Base-by-base conservation (phyloP, 208 protist genomes). In the Leishmania tarentolae region DNA sequence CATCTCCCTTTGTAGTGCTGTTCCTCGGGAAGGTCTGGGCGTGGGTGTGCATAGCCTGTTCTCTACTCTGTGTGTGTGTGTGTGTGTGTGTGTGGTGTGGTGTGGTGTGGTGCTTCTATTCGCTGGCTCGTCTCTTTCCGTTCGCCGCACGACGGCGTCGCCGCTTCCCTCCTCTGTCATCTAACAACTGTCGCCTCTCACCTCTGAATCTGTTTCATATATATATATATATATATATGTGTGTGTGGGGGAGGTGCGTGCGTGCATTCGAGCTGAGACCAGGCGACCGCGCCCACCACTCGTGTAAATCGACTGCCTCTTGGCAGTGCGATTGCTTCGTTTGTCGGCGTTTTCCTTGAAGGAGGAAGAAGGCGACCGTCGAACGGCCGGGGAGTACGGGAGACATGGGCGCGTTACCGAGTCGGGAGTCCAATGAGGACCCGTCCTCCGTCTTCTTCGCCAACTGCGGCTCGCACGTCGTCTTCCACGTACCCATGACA, bases 381-480 rank as follows among this genome's bases (percentile, higher is more conserved):
- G 61, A 17, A n/a, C 17, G 56, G 15, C 17, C 17, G 15, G 28
- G 28, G 7, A 17, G 28, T 61, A 61, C n/a, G 6, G 56, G 3
- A 65, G 61, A 56, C 70, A 94, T 94, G 91, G 91, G 91, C 24
- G 81, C 84, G 11, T 72, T 94, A 19, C 91, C 91, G 0, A 93
- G 89, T 65, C 71, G 91, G 8, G 89, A 92, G 81, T 86, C 86
- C 21, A 85, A 92, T 42, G 91, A 93, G 72, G 83, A 86, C 77
- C 88, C 89, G 24, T 83, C 81, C 61, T 83, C 84, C 31, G 72
- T 90, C 40, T 81, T 78, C 78, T 89, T 91, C 77, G 83, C 82
- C 3, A 84, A 87, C 82, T 88, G 87, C 71, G 86, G 87, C 57
- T 83, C 81, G 4, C 78, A 87, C 79, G 76, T 87, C 6, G 70